Evolutionary conservation across 2,329 filamentous ascomycete genomes (phyloP), one percentile per base, ranked within the genome.

Genomic region (Penicillium sp.): DNA sequence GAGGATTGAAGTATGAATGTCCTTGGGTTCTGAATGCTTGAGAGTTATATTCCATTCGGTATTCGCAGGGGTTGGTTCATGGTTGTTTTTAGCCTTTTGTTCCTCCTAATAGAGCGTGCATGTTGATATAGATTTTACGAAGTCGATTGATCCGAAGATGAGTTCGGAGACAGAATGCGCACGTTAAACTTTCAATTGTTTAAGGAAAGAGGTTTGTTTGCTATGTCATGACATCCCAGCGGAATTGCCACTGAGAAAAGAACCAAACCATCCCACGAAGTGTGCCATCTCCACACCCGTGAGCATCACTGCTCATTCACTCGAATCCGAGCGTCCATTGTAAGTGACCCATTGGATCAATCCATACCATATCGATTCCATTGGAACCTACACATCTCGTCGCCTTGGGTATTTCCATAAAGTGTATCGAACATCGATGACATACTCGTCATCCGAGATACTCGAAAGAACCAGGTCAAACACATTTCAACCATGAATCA

Each of bases 401-500:
- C 28, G 40, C 41, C 43, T 15, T 42, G 46, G 50, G 54, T 58
- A 57, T 59, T 49, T 54, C 49, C 49, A 52, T 54, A 41, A 48
- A 54, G 42, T 49, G 31, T 50, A 48, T 45, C 46, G 23, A 43
- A 45, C 44, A 41, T 42, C 23, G 35, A 32, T 39, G 23, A 31
- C 48, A 49, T 35, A 33, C 47, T 45, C 41, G 29, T 24, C 28
- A 10, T 37, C 33, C 20, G 27, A 88, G 70, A 95, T 93, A 63
- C 44, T 56, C 43, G 15, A 46, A 38, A 32, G 42, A 50, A 20
- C 23, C 41, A 38, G 50, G 44, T 46, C 41, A 42, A 49, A 53
- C 44, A 44, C 28, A 38, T 41, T 33, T 44, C 48, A 46, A 37
- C 40, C 44, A 31, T 50, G 33, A 43, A 24, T 41, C 32, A 24